Base-by-base conservation (phyloP, 2,329 filamentous ascomycete species). In the Exophiala phaeomuriformis region DNA sequence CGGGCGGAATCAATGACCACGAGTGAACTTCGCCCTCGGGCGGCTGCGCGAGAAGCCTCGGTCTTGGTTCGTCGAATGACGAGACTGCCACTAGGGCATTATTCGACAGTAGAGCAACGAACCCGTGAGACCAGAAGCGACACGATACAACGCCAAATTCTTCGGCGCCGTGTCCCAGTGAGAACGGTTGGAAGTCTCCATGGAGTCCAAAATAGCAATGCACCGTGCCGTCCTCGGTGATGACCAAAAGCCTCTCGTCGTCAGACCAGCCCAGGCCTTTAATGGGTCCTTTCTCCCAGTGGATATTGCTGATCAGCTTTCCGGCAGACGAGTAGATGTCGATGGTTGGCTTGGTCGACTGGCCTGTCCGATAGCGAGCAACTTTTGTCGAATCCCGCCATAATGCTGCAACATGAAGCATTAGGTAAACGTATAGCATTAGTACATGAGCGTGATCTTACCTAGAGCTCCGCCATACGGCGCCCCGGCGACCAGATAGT, bases 241-340 rank as follows among this genome's bases (percentile, higher is more conserved):
- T 83, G 0, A 96, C 86, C 3, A 98, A 75, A 44, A 98, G 78
- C 67, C 87, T 86, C 75, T 98, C 93, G 61, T 96, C 89, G 65
- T 95, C 91, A 19, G 90, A 95, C 93, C 93, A 98, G 33, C 93
- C 93, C 19, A 98, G 77, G 1, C 88, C 90, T 68, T 85, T 86
- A 66, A 98, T 88, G 2, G 83, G 76, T 43, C 88, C 88, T 71
- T 90, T 88, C 64, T 97, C 91, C 90, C 91, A 97, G 68, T 77
- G 81, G 61, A 96, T 89, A 66, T 82, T 83, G 64, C 85, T 84
- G 58, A 98, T 85, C 53, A 89, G 81, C 74, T 90, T 93, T 50
- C 93, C 93, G 7, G 93, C 85, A 69, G 86, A 91, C 67, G 88
- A 95, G 75, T 96, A 96, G 51, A 98, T 83, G 67, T 96, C 90